Base-by-base conservation (phyloP, 1,284 basidiomycete genomes). In the Pseudozyma thailandica region DNA sequence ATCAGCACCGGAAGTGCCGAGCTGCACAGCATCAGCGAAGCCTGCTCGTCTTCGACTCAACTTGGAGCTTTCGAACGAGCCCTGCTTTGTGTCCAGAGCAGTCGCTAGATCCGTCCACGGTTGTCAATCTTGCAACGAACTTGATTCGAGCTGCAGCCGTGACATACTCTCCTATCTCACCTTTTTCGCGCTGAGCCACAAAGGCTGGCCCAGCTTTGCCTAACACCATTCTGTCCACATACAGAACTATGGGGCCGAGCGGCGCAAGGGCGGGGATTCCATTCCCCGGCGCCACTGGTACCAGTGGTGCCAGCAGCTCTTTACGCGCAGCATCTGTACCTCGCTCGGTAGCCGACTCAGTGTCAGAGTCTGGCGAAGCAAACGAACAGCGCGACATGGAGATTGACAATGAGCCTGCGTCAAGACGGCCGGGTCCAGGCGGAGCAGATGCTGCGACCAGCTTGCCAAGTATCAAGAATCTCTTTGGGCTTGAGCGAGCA, bases 401-500 rank as follows among this genome's bases (percentile, higher is more conserved):
- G 4, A 39, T 72, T 8, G 69, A 72, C 48, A 30, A 31, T 13
- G 62, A 65, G 23, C 48, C 69, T 7, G 27, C 58, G 15, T 39
- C 57, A 5, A 66, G 30, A 45, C 57, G 46, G 18, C 49, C 58
- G 13, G 42, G 28, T 8, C 50, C 45, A n/a, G 33, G 26, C 39
- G 53, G 41, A 0, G 16, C 20, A 6, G 66, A 64, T 37, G 42
- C 66, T 31, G 52, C 53, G 21, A 54, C 61, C 42, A 71, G 61
- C 31, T 49, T 72, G 15, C 69, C 69, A 12, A 72, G 69, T 43
- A 72, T 72, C 53, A 65, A 72, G 35, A 72, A 72, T 35, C 49
- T 72, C 13, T 72, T 72, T 21, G 69, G 69, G 20, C 50, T 72
- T 20, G 69, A 65, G 39, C 46, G 62, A 20, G 60, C 43, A 38